These are phyloP conservation scores for Hericium rajendrae DNA, from an alignment of 768 basidiomycete genomes.

Conservation along the genomic window DNA sequence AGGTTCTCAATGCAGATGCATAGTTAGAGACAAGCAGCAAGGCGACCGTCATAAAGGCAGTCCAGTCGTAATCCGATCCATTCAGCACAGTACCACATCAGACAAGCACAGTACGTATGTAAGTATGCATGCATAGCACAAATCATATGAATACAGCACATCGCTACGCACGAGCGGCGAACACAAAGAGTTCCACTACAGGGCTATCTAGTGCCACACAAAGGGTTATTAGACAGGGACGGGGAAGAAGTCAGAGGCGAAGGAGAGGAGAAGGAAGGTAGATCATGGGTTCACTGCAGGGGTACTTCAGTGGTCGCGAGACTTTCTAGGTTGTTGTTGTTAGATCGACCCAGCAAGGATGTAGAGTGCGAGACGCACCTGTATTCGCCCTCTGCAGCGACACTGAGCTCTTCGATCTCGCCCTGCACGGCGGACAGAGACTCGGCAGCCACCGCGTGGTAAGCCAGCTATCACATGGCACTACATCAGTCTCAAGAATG, in stretches of 20 bases:
- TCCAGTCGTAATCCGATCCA: background rate
- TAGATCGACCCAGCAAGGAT: background rate
- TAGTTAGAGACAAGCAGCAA: background rate
- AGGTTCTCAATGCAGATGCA: too few relatives aligned
- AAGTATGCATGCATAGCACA: background rate
- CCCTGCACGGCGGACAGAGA: conserved; percentile 75
- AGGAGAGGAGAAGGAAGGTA: background rate
- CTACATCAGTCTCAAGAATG: background rate
- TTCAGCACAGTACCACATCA: background rate
- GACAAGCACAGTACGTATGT: background rate
- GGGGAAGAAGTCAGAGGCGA: background rate
- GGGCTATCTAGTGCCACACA: background rate
- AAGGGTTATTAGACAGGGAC: background rate
- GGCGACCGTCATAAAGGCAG: background rate
- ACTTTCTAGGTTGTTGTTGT: conserved; percentile 47
- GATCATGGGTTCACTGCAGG: conserved; percentile 17
- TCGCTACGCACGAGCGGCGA: background rate
- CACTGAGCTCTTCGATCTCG: conserved; percentile 87
- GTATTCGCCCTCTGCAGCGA: conserved; percentile 93
- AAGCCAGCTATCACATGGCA: conserved; percentile 42
- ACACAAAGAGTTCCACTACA: background rate
- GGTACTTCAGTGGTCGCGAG: conserved; percentile 76
- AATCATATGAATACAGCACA: background rate
- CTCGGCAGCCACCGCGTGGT: conserved; percentile 70
- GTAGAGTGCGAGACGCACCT: conserved; percentile 36